Conservation (phyloP, 257 asterid species). For the Nicotiana paniculata region DNA sequence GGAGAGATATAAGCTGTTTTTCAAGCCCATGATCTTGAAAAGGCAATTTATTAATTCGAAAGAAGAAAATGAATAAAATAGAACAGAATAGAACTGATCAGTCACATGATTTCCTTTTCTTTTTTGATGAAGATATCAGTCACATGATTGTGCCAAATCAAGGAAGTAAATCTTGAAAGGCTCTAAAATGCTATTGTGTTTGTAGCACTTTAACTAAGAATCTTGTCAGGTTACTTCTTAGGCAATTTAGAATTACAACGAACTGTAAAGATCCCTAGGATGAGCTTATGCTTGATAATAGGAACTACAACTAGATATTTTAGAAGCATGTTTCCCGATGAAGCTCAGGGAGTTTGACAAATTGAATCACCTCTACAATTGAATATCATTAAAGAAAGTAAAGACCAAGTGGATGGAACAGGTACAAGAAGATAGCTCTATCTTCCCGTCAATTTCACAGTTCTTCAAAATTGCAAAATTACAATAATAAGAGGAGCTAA, state of each 20-base stretch:
- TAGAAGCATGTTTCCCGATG: background rate
- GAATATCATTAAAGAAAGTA: background rate
- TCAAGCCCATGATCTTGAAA: background rate
- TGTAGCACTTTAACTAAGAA: background rate
- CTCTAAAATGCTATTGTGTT: background rate
- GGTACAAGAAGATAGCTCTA: background rate
- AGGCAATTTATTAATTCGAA: too few relatives aligned
- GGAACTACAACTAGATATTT: background rate
- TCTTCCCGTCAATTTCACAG: background rate
- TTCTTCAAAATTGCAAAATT: background rate
- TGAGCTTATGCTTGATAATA: background rate
- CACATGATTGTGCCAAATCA: background rate
- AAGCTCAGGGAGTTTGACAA: background rate
- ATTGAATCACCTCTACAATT: background rate
- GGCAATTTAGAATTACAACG: background rate
- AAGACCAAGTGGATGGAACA: background rate
- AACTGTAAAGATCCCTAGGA: background rate
- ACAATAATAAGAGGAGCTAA: background rate
- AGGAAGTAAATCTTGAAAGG: background rate
- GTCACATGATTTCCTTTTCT: background rate
- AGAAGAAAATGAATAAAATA: too few relatives aligned
- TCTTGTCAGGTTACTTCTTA: background rate
- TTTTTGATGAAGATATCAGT: too few relatives aligned
- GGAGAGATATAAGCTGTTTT: background rate
- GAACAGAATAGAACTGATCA: too few relatives aligned